Evolutionary conservation across 1,139 yeast species (phyloP).

Genomic region (Candida labiduridarum): DNA sequence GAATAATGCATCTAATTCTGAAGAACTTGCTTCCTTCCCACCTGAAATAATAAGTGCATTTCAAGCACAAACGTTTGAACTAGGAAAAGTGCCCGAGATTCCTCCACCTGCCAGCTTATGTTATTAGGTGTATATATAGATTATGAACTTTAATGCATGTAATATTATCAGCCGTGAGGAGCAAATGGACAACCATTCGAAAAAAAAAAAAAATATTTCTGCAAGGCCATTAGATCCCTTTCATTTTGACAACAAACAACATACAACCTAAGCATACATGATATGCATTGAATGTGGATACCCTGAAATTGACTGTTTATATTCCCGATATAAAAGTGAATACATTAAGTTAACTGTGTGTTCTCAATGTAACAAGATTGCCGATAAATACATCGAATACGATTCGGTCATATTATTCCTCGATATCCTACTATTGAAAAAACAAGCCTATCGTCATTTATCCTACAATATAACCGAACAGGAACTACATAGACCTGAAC

Average conservation of each 20-base stretch:
- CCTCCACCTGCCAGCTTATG: constrained; percentile 64
- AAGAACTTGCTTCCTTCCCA: constrained; percentile 37
- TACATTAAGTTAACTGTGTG: constrained; percentile 85
- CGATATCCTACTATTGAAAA: constrained; percentile 79
- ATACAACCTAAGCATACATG: constrained; percentile 41
- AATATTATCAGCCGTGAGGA: neutral
- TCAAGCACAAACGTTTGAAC: constrained; percentile 47
- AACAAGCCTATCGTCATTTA: constrained; percentile 88
- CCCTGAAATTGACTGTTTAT: constrained; percentile 61
- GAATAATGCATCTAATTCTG: constrained; percentile 3
- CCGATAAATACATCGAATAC: constrained; percentile 90
- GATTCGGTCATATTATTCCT: constrained; percentile 83
- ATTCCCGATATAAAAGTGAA: constrained; percentile 71
- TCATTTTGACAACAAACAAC: neutral
- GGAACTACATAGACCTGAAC: constrained; percentile 14
- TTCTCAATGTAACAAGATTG: constrained; percentile 66
- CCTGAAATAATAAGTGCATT: constrained; percentile 52
- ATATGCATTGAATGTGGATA: constrained; percentile 86
- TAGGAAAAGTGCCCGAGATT: constrained; percentile 77
- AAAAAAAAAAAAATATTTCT: neutral
- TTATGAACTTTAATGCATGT: constrained; percentile 1
- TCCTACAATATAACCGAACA: constrained; percentile 69
- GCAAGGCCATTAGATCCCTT: neutral
- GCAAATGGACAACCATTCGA: neutral
- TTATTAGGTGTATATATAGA: constrained; percentile 7